Conservation (phyloP, 1,284 basidiomycete species). For the Cutaneotrichosporon dermatis region DNA sequence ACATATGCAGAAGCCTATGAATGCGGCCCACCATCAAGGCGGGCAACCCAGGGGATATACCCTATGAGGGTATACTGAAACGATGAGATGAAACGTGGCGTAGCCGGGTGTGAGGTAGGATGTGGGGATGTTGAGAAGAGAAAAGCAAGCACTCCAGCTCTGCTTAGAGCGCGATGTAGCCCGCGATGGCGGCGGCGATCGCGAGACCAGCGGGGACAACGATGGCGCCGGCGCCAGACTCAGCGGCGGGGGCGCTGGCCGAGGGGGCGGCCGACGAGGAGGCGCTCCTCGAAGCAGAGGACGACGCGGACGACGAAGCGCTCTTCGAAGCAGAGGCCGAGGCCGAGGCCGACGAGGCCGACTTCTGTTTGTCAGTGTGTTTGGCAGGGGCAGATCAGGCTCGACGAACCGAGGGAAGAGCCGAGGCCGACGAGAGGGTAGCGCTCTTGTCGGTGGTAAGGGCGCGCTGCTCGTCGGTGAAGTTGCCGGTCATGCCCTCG, state of each 20-base stretch:
- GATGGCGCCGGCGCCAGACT: constrained; percentile 14
- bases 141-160: neutral
- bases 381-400: neutral
- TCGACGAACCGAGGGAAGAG: neutral
- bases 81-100: neutral
- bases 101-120: neutral
- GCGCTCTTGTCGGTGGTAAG: constrained; percentile 19
- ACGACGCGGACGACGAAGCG: constrained; percentile 8
- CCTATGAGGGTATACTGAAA: neutral
- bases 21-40: neutral
- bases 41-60: neutral
- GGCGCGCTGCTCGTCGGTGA: constrained; percentile 32
- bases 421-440: constrained; percentile 4
- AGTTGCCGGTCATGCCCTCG: constrained; percentile 44
- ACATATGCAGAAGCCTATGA: constrained; percentile 2
- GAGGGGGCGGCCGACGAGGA: constrained; percentile 10
- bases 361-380: neutral
- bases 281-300: constrained; percentile 7
- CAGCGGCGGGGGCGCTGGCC: constrained; percentile 5
- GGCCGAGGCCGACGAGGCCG: constrained; percentile 6
- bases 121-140: neutral
- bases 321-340: constrained; percentile 6
- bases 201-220: constrained; percentile 21
- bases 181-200: constrained; percentile 24
- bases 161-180: constrained; percentile 26